Percentiles rank a stretch among this genome's conserved stretches.
Evolutionary conservation across 2,329 filamentous ascomycete genomes (phyloP).

Genomic region (Pseudogymnoascus sp.): DNA sequence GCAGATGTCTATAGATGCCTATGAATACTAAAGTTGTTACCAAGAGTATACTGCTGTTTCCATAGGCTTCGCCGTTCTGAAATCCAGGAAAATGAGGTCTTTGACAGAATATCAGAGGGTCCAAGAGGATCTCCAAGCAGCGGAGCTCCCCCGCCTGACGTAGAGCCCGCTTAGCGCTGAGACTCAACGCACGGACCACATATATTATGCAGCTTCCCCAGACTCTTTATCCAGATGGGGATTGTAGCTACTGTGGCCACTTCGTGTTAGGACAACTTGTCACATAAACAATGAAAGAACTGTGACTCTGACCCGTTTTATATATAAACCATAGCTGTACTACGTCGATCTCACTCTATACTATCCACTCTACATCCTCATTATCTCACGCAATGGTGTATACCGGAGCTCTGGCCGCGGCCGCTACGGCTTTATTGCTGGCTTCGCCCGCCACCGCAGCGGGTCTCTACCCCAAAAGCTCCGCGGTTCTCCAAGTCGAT

Average conservation of each 20-base stretch:
- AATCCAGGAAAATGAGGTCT: background rate
- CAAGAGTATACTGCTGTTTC: background rate
- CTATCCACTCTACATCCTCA: background rate
- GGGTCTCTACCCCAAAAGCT: constrained; percentile 77
- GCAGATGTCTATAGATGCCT: background rate
- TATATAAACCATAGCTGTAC: constrained; percentile 6
- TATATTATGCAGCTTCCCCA: constrained; percentile 3
- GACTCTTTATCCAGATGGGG: constrained; percentile 5
- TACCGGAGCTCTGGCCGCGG: constrained; percentile 43
- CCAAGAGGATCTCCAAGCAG: background rate
- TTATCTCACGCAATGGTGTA: constrained; percentile 42
- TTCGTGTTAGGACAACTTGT: background rate
- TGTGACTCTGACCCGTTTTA: background rate
- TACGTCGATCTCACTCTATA: background rate
- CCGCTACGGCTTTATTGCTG: constrained; percentile 57
- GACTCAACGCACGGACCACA: background rate
- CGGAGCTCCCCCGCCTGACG: constrained; percentile 7
- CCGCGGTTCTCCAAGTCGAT: constrained; percentile 77
- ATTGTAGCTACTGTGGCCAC: constrained; percentile 7
- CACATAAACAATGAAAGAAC: constrained; percentile 4
- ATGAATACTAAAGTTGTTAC: background rate
- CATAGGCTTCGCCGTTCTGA: background rate
- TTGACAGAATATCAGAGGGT: background rate
- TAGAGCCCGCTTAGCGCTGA: background rate
- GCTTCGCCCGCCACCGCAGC: constrained; percentile 59